Evolutionary conservation across 768 basidiomycete species (phyloP).

Genomic region (Baorangia bicolor): DNA sequence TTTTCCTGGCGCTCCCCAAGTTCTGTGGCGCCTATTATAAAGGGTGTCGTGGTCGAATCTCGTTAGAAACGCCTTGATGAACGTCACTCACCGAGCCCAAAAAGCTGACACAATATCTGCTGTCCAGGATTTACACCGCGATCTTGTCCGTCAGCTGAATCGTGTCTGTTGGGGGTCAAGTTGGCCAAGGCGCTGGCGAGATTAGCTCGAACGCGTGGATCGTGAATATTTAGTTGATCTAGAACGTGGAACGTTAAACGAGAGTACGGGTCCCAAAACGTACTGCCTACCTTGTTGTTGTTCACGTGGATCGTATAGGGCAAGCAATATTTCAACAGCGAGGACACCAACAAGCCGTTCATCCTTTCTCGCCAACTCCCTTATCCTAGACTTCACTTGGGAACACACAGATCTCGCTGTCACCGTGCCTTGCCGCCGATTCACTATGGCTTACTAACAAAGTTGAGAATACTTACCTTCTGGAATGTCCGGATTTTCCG

Average conservation of each 20-base stretch:
- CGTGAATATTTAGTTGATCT: slow-evolving; percentile 10
- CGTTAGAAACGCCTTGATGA: not conserved
- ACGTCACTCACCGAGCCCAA: slow-evolving; percentile 18
- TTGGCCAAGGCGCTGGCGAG: slow-evolving; percentile 15
- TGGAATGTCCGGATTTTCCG: too few relatives aligned
- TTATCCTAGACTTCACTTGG: slow-evolving; percentile 13
- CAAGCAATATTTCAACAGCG: slow-evolving; percentile 21
- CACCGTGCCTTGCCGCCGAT: not conserved
- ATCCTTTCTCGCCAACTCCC: slow-evolving; percentile 10
- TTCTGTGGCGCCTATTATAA: slow-evolving; percentile 1
- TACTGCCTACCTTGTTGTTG: not conserved
- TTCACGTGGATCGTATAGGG: slow-evolving; percentile 4
- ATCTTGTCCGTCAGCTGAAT: not conserved
- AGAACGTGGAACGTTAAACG: not conserved
- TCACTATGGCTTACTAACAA: not conserved
- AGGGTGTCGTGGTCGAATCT: not conserved
- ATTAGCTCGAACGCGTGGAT: slow-evolving; percentile 15
- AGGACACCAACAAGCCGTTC: slow-evolving; percentile 15
- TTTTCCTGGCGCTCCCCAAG: slow-evolving; percentile 1
- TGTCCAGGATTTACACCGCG: not conserved
- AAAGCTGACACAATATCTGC: slow-evolving; percentile 6
- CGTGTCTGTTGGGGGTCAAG: not conserved
- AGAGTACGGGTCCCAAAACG: not conserved
- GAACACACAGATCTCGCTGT: not conserved
- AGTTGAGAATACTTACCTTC: slow-evolving; percentile 10